Evolutionary conservation across 305 asterid species (phyloP).

Genomic region (Rubia peregrina): DNA sequence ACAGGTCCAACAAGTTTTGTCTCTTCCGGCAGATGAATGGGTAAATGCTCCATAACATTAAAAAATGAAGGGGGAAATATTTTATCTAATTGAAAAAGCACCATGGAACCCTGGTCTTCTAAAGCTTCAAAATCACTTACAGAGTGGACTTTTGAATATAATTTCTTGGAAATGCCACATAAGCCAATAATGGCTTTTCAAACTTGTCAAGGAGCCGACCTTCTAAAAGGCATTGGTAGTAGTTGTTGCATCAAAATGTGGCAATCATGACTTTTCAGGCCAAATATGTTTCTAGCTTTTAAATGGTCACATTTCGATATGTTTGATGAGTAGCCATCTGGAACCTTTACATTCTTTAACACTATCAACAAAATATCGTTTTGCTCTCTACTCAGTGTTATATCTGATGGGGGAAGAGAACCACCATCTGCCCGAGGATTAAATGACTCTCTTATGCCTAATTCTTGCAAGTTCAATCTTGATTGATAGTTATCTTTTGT

Average conservation of each 20-base stretch:
- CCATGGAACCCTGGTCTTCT: not conserved
- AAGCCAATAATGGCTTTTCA: not conserved
- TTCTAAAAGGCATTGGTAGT: conserved; percentile 4
- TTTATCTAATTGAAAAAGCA: conserved; percentile 10
- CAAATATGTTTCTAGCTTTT: not conserved
- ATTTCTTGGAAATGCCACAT: not conserved
- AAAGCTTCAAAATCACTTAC: conserved; percentile 5
- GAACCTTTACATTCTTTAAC: not conserved
- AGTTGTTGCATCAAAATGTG: conserved; percentile 11
- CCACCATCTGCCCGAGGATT: not conserved
- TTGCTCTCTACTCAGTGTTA: not conserved
- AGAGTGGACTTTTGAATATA: conserved; percentile 14
- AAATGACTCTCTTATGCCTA: not conserved
- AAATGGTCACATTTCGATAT: not conserved
- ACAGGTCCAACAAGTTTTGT: conserved; percentile 20
- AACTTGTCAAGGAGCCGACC: not conserved
- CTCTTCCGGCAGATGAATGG: conserved; percentile 12
- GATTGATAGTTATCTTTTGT: not conserved
- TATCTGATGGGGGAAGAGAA: not conserved
- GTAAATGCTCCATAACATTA: conserved; percentile 13
- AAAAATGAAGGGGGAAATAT: conserved; percentile 9
- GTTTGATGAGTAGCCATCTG: conserved; percentile 5
- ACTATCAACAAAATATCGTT: not conserved
- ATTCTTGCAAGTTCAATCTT: not conserved
- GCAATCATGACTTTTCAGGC: conserved; percentile 8